Evolutionary conservation across 805 yeast species (phyloP).

Genomic region (Wickerhamomyces rabaulensis): DNA sequence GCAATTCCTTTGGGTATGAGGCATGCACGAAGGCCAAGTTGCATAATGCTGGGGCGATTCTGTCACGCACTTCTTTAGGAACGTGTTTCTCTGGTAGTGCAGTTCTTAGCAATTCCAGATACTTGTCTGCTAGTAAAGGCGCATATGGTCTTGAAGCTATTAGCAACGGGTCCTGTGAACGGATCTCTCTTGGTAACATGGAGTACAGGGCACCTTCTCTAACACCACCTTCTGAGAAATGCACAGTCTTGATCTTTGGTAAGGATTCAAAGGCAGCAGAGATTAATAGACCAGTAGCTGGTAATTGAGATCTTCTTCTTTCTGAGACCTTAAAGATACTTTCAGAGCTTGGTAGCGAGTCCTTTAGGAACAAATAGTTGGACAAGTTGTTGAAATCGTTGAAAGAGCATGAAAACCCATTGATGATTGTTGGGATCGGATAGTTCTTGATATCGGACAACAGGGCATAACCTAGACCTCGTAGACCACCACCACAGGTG

Average conservation of each 20-base stretch:
- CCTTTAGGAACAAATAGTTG: slow-evolving; percentile 45
- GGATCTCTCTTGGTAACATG: slow-evolving; percentile 49
- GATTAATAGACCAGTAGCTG: slow-evolving; percentile 61
- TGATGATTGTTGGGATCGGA: slow-evolving; percentile 65
- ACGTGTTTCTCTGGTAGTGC: slow-evolving; percentile 54
- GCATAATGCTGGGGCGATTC: slow-evolving; percentile 67
- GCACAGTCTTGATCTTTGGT: slow-evolving; percentile 55
- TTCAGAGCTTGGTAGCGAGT: slow-evolving; percentile 38
- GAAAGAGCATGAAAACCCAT: slow-evolving; percentile 59
- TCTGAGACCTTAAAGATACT: slow-evolving; percentile 62
- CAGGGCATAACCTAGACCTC: slow-evolving; percentile 63
- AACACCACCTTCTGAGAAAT: slow-evolving; percentile 73
- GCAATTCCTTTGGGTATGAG: slow-evolving; percentile 71
- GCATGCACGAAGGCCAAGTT: slow-evolving; percentile 74
- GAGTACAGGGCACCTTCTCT: slow-evolving; percentile 72
- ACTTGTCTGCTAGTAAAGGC: slow-evolving; percentile 55
- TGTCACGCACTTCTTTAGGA: slow-evolving; percentile 50
- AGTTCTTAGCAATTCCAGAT: slow-evolving; percentile 45
- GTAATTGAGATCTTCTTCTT: slow-evolving; percentile 59
- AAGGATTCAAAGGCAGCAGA: slow-evolving; percentile 58
- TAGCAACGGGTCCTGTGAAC: slow-evolving; percentile 62
- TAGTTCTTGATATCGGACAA: slow-evolving; percentile 47
- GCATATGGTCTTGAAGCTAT: slow-evolving; percentile 72
- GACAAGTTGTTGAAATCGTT: slow-evolving; percentile 46
- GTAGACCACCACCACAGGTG: slow-evolving; percentile 70